Conservation (phyloP, 768 basidiomycete species). For the Leccinum boreale region DNA sequence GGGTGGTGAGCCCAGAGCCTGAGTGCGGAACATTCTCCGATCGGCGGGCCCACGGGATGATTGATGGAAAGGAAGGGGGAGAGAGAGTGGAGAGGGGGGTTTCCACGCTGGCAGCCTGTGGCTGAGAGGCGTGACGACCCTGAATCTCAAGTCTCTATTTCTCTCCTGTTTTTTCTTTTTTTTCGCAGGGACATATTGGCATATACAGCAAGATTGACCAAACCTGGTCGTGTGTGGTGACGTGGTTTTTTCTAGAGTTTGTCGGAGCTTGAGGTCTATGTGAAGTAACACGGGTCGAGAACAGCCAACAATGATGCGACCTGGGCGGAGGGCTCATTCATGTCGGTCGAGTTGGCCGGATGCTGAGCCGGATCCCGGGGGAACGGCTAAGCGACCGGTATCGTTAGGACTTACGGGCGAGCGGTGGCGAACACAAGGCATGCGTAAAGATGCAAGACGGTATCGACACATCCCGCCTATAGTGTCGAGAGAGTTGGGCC, state of each 20-base stretch:
- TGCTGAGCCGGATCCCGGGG: conserved; percentile 8
- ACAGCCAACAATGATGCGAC: conserved; percentile 18
- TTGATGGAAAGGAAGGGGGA: neutral
- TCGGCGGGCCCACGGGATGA: neutral
- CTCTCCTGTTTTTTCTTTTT: neutral
- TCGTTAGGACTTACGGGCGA: neutral
- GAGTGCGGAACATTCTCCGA: conserved; percentile 14
- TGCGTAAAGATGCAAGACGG: neutral
- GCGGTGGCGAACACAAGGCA: neutral
- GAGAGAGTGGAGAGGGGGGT: conserved; percentile 2
- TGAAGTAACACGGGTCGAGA: conserved; percentile 11
- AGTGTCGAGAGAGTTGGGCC: neutral
- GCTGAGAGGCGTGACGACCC: conserved; percentile 22
- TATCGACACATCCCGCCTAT: neutral
- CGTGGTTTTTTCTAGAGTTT: neutral
- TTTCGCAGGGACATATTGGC: neutral
- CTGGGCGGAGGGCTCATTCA: conserved; percentile 28
- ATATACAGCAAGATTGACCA: neutral
- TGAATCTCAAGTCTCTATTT: conserved; percentile 11
- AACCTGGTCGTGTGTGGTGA: neutral
- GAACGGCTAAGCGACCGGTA: neutral
- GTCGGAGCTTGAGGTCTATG: conserved; percentile 20
- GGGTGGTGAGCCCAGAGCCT: neutral
- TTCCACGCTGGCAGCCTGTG: conserved; percentile 15
- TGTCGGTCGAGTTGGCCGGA: neutral